Evolutionary conservation across 768 basidiomycete species (phyloP), one percentile per base, ranked within the genome.

Genomic region (Phlegmacium glaucopus): DNA sequence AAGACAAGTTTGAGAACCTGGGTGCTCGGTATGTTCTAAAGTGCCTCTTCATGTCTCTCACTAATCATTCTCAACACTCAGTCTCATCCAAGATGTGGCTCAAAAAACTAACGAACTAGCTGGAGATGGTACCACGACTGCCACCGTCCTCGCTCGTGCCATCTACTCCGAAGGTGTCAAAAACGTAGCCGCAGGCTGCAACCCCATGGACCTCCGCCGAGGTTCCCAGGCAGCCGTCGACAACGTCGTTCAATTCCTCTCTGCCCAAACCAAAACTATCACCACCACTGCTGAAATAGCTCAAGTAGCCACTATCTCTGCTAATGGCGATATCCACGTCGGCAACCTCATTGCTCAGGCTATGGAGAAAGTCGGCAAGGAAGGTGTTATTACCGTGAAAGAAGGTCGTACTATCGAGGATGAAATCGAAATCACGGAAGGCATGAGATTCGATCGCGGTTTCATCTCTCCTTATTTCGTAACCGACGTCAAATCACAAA

Each of bases 301-400:
- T 9, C 94, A 97, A 71, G 95, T 98, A 54, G 94, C 94, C n/a
- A 97, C 94, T 56, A 95, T 96, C 67, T 87, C 85, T 18, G 82
- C 90, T 9, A 82, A 82, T 48, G 77, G 80, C 29, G 95, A 98
- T 71, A 76, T 69, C 1, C 94, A 97, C 63, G 78, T 99, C 52
- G 94, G 95, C 38, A 85, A 85, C 64, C 80, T 99, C 61, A 98
- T 97, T 67, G 94, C 95, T 5, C 91, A 92, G 63, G 95, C 95
- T 1, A 99, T 97, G 95, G 95, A 98, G 72, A 96, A 96, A 69
- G 95, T 98, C 51, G 95, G 95, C 65, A 96, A 95, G 76, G 95
- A 99, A 72, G 95, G 95, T 66, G 95, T 98, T 62, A 98, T 99
- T 76, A 98, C 95, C 42, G 94, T 99, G 67, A 99, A 98, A 77